These are phyloP conservation scores for Alisma plantagoaquatica DNA, from an alignment of 106 monocot species.

Conservation along the genomic window DNA sequence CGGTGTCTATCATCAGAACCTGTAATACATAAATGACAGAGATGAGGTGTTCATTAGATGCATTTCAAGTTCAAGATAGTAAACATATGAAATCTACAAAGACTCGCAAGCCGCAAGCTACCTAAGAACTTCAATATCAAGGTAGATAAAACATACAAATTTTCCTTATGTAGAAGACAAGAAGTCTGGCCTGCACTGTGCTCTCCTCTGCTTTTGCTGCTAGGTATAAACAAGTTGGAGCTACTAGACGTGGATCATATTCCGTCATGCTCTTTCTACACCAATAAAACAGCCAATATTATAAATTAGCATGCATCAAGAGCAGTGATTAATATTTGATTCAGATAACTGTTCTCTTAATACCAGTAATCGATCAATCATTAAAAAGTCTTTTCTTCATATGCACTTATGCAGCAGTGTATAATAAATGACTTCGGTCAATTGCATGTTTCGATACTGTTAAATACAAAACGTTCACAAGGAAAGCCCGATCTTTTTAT, in stretches of 20 bases:
- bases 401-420: no score
- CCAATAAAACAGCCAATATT: no score
- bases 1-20: conserved; percentile 78
- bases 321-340: no score
- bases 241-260: conserved; percentile 95
- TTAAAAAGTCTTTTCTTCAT: no score
- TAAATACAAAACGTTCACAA: no score
- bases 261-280: conserved; percentile 93
- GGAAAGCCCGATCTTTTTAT: no score
- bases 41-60: no score
- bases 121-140: neutral
- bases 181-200: conserved; percentile 92
- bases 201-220: conserved; percentile 99
- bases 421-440: no score
- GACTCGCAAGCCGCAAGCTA: neutral
- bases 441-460: no score
- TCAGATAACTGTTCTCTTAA: no score
- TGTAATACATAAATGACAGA: conserved; percentile 17
- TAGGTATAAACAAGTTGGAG: conserved; percentile 92
- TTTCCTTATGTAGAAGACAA: conserved; percentile 94
- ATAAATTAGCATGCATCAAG: no score
- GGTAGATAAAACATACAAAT: conserved; percentile 52
- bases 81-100: neutral
- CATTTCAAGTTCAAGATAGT: neutral
- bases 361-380: no score